Evolutionary conservation across 208 protist species (phyloP).

Genomic region (Naegleria fowleri): DNA sequence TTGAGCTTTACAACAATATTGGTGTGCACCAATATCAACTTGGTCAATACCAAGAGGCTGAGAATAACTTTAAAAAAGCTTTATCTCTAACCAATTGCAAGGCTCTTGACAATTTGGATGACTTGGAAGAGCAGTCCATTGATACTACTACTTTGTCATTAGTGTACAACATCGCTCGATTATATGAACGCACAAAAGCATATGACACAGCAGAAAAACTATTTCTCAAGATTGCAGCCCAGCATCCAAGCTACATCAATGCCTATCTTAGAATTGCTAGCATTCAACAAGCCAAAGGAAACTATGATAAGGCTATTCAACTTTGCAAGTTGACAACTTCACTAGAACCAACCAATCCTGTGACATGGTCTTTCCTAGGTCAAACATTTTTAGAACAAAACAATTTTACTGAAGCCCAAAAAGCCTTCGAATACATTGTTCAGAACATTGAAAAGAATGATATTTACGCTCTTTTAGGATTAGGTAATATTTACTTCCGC

Average conservation of each 20-base stretch:
- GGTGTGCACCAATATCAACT: neutral
- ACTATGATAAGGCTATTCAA: slow-evolving; percentile 36
- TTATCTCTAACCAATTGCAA: neutral
- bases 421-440: slow-evolving; percentile 47
- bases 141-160: neutral
- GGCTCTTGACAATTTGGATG: neutral
- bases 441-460: slow-evolving; percentile 28
- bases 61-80: neutral
- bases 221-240: slow-evolving; percentile 40
- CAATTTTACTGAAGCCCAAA: slow-evolving; percentile 46
- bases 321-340: slow-evolving; percentile 37
- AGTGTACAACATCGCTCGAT: neutral
- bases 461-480: slow-evolving; percentile 10
- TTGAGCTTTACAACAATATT: slow-evolving; percentile 34
- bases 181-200: neutral
- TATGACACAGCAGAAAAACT: neutral
- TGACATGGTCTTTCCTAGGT: slow-evolving; percentile 40
- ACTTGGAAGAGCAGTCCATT: neutral
- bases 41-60: neutral
- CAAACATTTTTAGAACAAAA: slow-evolving; percentile 42
- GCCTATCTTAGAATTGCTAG: slow-evolving; percentile 44
- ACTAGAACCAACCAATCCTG: neutral
- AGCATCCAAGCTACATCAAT: slow-evolving; percentile 51
- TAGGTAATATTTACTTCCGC: slow-evolving; percentile 40
- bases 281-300: slow-evolving; percentile 35